These are phyloP conservation scores for Saturnispora serradocipensis DNA, from an alignment of 805 yeast species.

Conservation along the genomic window DNA sequence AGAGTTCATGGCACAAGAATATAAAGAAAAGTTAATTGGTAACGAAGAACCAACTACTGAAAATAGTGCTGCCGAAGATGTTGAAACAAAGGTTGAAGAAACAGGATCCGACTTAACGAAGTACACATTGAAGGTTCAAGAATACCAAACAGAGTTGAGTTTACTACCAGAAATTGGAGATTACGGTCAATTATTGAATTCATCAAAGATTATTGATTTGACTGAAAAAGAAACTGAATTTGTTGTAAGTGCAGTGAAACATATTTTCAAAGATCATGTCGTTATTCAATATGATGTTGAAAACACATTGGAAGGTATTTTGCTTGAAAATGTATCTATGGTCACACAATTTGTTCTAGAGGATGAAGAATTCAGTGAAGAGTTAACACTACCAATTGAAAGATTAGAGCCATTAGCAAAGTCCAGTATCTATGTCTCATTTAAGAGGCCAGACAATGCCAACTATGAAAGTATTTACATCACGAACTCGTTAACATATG, in stretches of 20 bases:
- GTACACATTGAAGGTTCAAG: conserved; percentile 41
- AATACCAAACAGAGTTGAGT: conserved; percentile 61
- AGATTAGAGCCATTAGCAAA: conserved; percentile 60
- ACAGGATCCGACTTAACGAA: conserved; percentile 20
- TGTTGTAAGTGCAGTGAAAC: conserved; percentile 77
- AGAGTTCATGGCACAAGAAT: conserved; percentile 58
- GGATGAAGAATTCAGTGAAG: conserved; percentile 49
- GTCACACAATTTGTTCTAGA: conserved; percentile 47
- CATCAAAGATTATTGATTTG: conserved; percentile 54
- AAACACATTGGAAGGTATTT: conserved; percentile 74
- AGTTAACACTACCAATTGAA: conserved; percentile 66
- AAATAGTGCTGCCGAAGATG: conserved; percentile 23
- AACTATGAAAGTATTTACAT: conserved; percentile 34
- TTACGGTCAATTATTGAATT: conserved; percentile 69
- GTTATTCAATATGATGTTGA: conserved; percentile 73
- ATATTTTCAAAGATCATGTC: conserved; percentile 65
- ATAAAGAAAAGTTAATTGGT: conserved; percentile 39
- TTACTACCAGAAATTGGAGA: conserved; percentile 62
- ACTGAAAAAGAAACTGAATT: conserved; percentile 93
- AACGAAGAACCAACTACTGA: conserved; percentile 17
- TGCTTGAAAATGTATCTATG: conserved; percentile 69
- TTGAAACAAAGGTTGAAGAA: neutral
- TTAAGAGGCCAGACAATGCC: conserved; percentile 43
- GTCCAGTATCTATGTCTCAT: conserved; percentile 73
- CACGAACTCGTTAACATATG: conserved; percentile 60